Base-by-base conservation (phyloP, 805 yeast genomes). In the Metschnikowia dekortorum region DNA sequence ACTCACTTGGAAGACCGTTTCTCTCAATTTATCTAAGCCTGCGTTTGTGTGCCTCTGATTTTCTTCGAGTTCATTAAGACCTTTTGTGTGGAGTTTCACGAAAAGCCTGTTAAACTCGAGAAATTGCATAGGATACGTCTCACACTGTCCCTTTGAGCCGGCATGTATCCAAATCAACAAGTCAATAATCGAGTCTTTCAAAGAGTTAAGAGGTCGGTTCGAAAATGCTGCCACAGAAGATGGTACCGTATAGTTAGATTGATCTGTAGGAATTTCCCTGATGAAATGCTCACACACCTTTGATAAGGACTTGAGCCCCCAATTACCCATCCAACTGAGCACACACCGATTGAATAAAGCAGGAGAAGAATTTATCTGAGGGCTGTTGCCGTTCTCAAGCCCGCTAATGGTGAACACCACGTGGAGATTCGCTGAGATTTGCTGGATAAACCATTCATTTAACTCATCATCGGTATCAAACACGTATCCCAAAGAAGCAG, bases 301-400 rank as follows among this genome's bases (percentile, higher is more conserved):
- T 6, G 53, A 47, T 44, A 84, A 63, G 0, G 89, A 69, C 0
- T 60, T 52, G 3, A 56, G 51, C 0, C 84, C 73, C 97, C 97
- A 91, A 48, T 82, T 82, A 4, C 96, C 96, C 85, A 89, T 82
- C 90, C 92, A 88, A 60, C 85, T 81, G 36, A 92, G 67, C 1
- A 89, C 95, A 71, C 97, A 91, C 61, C 98, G 73, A 61, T 91
- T 91, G 67, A 89, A 84, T 33, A 91, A 69, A 0, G 97, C 97
- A 0, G 97, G 96, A 0, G 97, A 91, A 0, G 89, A 73, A 2
- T 85, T 74, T 11, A 84, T 73, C 16, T 76, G 78, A 0, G 83
- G 73, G n/a, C 62, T 57, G 1, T 60, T 56, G 1, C 55, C 57
- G 14, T 55, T 56, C 8, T 53, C 55, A 35, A 62, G 47, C 30